Base-by-base conservation (phyloP, 2,329 filamentous ascomycete species). In the Claviceps quebecensis region DNA sequence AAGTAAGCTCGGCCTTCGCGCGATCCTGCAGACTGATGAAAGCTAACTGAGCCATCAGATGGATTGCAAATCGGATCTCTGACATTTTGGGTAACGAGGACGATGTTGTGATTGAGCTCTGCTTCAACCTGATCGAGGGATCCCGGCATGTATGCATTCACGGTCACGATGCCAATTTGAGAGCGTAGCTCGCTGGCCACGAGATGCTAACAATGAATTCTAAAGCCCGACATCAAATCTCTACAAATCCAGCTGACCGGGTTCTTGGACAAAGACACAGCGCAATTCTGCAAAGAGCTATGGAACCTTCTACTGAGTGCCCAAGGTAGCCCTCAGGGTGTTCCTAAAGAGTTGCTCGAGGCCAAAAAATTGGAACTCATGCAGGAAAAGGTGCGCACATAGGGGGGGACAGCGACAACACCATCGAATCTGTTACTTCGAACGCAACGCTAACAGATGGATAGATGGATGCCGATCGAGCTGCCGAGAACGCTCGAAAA, bases 341-440 rank as follows among this genome's bases (percentile, higher is more conserved):
- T 98, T 13, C 91, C 93, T 0, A 91, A 95, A 67, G 90, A 96
- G 67, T 75, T 98, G 43, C 72, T 98, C 2, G 93, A 98, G 65
- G 90, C 91, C 0, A 98, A 98, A 74, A 98, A 97, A 69, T 72
- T 87, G 45, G 93, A 98, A 68, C 73, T 98, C 47, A 87, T 93
- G 55, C 88, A 96, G 68, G 89, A 96, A 69, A 95, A 95, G 83
- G 91, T 94, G 66, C 37, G 66, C 38, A 64, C 41, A 26, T 8
- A 13, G 14, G 8, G 29, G 14, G 8, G 29, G 9, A 34, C 9
- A 34, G n/a, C 29, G 26, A 23, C 9, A 11, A 26, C 4, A 13
- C n/a, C 16, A 16, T 17, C 34, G 4, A 22, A 19, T 34, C 23
- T 16, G 5, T 46, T 40, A 3, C 40, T 26, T 3, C 14, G 9